These are phyloP conservation scores for Larix sibirica DNA, from an alignment of 83 land plant genomes.

Conservation along the genomic window DNA sequence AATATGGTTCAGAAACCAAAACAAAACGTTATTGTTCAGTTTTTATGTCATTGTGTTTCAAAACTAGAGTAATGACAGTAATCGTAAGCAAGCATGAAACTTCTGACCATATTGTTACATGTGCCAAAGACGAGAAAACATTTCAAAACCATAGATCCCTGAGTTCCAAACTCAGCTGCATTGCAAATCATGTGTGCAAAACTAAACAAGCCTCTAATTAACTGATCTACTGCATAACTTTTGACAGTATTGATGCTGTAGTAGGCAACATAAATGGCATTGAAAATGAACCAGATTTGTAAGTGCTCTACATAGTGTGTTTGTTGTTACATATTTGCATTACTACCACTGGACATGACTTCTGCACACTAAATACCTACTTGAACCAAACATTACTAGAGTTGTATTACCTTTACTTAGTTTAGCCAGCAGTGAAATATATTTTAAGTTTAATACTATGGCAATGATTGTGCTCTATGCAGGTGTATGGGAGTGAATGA, in stretches of 20 bases:
- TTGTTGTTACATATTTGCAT: background rate
- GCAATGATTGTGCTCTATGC: constrained; percentile 12
- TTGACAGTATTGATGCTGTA: background rate
- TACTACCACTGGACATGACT: background rate
- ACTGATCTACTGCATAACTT: background rate
- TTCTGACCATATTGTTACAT: background rate
- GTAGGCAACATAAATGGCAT: too few species aligned
- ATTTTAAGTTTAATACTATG: background rate
- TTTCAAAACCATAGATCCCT: background rate
- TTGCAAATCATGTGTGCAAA: too few species aligned
- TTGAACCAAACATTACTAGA: background rate
- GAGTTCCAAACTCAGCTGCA: too few species aligned
- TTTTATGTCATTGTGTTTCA: background rate
- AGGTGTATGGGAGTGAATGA: constrained; percentile 39
- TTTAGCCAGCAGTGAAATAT: background rate
- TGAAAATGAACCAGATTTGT: too few species aligned
- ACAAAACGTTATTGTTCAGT: background rate
- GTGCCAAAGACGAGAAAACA: background rate
- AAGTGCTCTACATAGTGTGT: background rate
- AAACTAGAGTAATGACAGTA: background rate
- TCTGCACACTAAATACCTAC: background rate
- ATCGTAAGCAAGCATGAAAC: background rate
- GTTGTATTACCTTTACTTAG: background rate
- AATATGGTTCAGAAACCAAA: background rate
- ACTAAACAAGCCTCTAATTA: background rate